These are phyloP conservation scores for Dichomitus squalens DNA, from an alignment of 1,284 basidiomycete genomes.

Conservation along the genomic window DNA sequence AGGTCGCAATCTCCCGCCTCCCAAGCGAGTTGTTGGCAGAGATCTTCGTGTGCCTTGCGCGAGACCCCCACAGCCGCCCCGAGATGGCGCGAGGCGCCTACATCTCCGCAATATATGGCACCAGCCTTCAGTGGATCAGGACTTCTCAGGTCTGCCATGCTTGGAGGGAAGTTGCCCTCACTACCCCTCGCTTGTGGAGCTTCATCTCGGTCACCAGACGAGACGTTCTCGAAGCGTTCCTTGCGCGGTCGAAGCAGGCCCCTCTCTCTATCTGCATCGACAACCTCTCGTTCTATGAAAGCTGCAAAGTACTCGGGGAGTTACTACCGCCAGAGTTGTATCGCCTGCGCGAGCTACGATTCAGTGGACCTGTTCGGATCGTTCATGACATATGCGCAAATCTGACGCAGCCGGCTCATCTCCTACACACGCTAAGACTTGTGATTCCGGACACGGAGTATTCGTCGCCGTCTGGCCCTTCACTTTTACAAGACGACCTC, in stretches of 20 bases:
- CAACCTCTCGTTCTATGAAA: not conserved
- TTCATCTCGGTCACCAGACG: constrained; percentile 5
- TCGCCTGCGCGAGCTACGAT: not conserved
- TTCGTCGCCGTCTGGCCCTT: not conserved
- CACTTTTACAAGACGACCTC: not conserved
- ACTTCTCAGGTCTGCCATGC: constrained; percentile 15
- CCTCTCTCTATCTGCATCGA: not conserved
- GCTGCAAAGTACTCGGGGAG: not conserved
- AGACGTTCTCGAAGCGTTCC: constrained; percentile 1
- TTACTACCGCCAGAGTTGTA: not conserved
- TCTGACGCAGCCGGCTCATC: not conserved
- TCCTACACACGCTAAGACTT: constrained; percentile 6
- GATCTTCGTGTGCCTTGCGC: constrained; percentile 10
- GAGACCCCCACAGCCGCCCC: too few species aligned
- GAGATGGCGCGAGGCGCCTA: too few species aligned
- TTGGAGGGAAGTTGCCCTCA: constrained; percentile 17
- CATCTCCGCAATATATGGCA: not conserved
- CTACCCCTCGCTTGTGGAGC: constrained; percentile 16
- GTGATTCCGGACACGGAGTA: constrained; percentile 1
- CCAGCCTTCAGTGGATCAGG: constrained; percentile 5
- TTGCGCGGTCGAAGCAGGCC: constrained; percentile 15
- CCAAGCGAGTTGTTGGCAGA: constrained; percentile 18
- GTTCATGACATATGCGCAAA: constrained; percentile 5
- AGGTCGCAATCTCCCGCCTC: constrained; percentile 12
- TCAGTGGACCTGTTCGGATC: not conserved